A percentile compares a stretch with the other conserved stretches of the same genome.
phyloP scores from a whole-genome alignment of 768 basidiomycete genomes.

The Boletus barrowsii region DNA sequence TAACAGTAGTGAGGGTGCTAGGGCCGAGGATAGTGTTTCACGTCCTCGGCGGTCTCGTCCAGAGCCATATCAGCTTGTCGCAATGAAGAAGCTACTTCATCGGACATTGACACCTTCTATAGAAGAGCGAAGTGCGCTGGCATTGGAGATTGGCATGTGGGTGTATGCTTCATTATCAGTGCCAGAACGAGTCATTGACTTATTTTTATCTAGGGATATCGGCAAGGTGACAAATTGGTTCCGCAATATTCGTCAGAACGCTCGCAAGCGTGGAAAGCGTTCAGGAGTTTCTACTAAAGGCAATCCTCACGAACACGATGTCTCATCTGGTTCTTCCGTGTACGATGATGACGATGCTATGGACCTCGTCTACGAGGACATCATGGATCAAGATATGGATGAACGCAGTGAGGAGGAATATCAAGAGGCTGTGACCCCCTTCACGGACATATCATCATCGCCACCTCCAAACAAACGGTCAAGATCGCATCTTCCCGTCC shows the following conservation, averaged over 20 bases:
- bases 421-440: constrained; percentile 73
- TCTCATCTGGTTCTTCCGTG: constrained; percentile 52
- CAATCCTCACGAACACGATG: constrained; percentile 44
- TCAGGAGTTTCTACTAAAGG: constrained; percentile 39
- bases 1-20: constrained; percentile 18
- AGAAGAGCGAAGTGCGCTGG: constrained; percentile 72
- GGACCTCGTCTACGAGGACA: constrained; percentile 45
- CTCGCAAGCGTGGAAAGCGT: constrained; percentile 66
- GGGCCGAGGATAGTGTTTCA: constrained; percentile 34
- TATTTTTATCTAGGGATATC: constrained; percentile 52
- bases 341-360: constrained; percentile 43
- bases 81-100: constrained; percentile 64
- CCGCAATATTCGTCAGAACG: constrained; percentile 77
- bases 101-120: constrained; percentile 74
- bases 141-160: constrained; percentile 75
- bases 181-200: constrained; percentile 9
- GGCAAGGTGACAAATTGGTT: constrained; percentile 90
- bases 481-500: constrained; percentile 30
- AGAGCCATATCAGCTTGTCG: constrained; percentile 74
- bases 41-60: constrained; percentile 74
- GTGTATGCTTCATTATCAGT: constrained; percentile 20
- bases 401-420: constrained; percentile 65
- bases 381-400: constrained; percentile 49
- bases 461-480: constrained; percentile 34
- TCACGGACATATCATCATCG: constrained; percentile 49